Percentiles rank a stretch among this genome's conserved stretches.
These are phyloP conservation scores for Tricholoma matsutake DNA, from an alignment of 768 basidiomycete genomes.

Conservation along the genomic window DNA sequence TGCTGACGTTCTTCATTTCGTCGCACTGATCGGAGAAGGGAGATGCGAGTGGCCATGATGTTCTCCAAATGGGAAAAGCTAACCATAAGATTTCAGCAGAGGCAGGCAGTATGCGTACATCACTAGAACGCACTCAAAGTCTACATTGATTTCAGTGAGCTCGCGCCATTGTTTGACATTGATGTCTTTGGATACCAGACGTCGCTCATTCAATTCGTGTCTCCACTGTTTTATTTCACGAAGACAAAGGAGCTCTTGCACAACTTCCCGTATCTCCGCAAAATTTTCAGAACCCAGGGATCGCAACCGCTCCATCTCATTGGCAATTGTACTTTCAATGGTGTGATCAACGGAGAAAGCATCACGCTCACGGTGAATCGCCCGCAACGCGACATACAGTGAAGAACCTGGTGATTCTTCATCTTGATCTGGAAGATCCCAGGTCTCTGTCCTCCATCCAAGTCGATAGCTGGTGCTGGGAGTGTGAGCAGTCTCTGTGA, in stretches of 20 bases:
- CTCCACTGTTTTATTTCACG: conserved; percentile 73
- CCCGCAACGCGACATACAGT: conserved; percentile 77
- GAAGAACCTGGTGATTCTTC: conserved; percentile 48
- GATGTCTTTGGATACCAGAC: conserved; percentile 29
- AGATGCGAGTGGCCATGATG: conserved; percentile 77
- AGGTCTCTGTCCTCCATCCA: conserved; percentile 92
- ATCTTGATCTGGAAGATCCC: conserved; percentile 81
- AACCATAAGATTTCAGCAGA: neutral
- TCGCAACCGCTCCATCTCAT: conserved; percentile 65
- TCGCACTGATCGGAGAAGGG: conserved; percentile 70
- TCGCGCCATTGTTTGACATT: conserved; percentile 36
- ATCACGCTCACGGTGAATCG: conserved; percentile 79
- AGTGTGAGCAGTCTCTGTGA: conserved; percentile 27
- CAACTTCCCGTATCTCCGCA: conserved; percentile 64
- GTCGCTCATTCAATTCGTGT: conserved; percentile 28
- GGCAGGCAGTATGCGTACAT: neutral
- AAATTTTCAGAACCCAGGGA: conserved; percentile 76
- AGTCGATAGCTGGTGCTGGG: conserved; percentile 68
- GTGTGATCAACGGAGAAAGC: conserved; percentile 41
- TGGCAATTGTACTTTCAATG: conserved; percentile 47
- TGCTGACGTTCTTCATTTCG: conserved; percentile 71
- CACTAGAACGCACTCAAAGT: conserved; percentile 62
- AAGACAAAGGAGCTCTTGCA: conserved; percentile 77
- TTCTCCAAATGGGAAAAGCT: conserved; percentile 74
- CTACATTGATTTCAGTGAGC: conserved; percentile 46